phyloP scores from a whole-genome alignment of 345 rosid genomes.

The Populus deltoides region DNA sequence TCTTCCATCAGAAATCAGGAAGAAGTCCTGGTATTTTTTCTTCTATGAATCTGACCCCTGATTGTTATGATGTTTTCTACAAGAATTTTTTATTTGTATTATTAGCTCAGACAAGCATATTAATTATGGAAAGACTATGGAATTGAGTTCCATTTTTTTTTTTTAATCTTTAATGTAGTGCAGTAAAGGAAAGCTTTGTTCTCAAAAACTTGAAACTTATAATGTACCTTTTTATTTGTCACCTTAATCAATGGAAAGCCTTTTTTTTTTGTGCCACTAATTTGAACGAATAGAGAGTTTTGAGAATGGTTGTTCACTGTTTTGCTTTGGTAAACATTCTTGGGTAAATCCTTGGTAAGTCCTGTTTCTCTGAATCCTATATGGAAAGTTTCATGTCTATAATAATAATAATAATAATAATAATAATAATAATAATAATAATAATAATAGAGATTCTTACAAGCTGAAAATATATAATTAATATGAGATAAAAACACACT shows the following conservation, averaged over 20 bases:
- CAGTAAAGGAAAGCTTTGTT: neutral
- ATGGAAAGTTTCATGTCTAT: no score
- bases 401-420: no score
- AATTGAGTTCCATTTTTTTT: neutral
- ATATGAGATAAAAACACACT: no score
- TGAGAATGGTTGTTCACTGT: neutral
- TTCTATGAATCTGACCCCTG: neutral
- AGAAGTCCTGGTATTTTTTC: neutral
- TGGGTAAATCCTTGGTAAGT: no score
- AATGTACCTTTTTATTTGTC: neutral
- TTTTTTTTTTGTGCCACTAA: neutral
- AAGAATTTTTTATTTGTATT: neutral
- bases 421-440: no score
- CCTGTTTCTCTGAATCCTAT: no score
- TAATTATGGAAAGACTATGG: neutral
- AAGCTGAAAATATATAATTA: no score
- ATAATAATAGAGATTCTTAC: no score
- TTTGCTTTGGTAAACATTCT: neutral
- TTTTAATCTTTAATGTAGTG: neutral
- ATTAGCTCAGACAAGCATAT: neutral
- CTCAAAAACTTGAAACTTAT: neutral
- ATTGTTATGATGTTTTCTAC: neutral
- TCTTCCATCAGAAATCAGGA: neutral
- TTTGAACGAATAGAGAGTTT: neutral
- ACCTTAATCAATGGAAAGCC: neutral